A percentile compares a stretch with the other conserved stretches of the same genome.
Evolutionary conservation across 2,329 filamentous ascomycete genomes (phyloP).

Genomic region (Trichoderma atroviride): DNA sequence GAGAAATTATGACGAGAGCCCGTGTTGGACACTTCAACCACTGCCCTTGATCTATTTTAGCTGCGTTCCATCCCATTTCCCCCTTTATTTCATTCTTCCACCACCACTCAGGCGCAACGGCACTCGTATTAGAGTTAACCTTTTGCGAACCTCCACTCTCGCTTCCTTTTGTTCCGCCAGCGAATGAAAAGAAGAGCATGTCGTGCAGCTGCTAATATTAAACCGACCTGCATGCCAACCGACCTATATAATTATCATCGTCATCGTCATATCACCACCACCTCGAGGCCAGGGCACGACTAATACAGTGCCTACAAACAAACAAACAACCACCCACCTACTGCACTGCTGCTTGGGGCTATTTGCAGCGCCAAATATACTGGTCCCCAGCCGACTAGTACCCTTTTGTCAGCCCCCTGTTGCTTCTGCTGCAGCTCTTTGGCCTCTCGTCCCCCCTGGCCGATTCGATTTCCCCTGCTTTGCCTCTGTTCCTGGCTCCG

Average conservation of each 20-base stretch:
- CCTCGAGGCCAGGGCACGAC: background rate
- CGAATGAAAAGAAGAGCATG: conserved; percentile 12
- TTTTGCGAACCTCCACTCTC: conserved; percentile 22
- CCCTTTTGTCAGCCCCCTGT: conserved; percentile 18
- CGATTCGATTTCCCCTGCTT: conserved; percentile 23
- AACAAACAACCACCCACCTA: background rate
- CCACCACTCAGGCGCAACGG: conserved; percentile 16
- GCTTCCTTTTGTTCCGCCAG: conserved; percentile 13
- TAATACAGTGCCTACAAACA: background rate
- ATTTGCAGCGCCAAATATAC: background rate
- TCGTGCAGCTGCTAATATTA: background rate
- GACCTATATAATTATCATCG: background rate
- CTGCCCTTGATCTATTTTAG: conserved; percentile 20
- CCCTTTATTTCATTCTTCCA: conserved; percentile 24
- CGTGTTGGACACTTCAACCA: background rate
- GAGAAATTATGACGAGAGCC: background rate
- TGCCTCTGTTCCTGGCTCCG: conserved; percentile 23
- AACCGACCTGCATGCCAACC: background rate
- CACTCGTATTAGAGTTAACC: conserved; percentile 27
- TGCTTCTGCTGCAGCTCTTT: conserved; percentile 21
- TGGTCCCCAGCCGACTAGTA: conserved; percentile 18
- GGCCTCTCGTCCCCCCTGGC: conserved; percentile 16
- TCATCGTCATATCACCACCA: background rate
- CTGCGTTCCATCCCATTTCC: conserved; percentile 26
- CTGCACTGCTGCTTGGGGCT: background rate